Evolutionary conservation across 306 rosid genomes (phyloP), one percentile per base, ranked within the genome.

Genomic region (Lathyrus sativus): DNA sequence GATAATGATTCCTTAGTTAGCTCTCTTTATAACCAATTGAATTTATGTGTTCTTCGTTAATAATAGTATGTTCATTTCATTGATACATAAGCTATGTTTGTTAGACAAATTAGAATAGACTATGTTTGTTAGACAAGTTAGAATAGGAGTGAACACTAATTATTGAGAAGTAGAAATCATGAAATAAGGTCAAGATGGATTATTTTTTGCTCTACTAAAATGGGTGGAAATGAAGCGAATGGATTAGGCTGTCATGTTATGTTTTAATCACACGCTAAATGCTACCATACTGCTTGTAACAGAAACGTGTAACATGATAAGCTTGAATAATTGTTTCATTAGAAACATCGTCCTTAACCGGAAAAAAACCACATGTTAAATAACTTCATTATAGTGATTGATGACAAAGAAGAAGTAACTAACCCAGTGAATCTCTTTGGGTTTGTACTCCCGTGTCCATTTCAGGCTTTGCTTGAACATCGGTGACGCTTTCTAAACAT

Each of bases 381-480:
- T 9, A 74, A 22, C 9, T 62, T 57, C 33, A 73, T 58, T 41
- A 13, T 38, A 35, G 9, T 7, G 39, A 35, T 35, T 35, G 48
- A 51, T 45, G 13, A 55, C 5, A 19, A 45, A 39, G 4, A 26
- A 11, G 43, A 6, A 55, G 10, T 56, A 24, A 71, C 79, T 62
- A 24, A 93, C 99, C 97, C 97, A 93, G 45, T 83, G 73, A 39
- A 90, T 90, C 81, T 85, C 95, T 74, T 93, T 88, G 4, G 99
- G 97, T 77, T 88, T 93, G 83, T 82, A 76, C 46, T 78, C 84
- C 41, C 89, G 44, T 82, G 96, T 88, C 97, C 99, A 90, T 72
- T 90, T 86, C 19, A 93, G 82, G 77, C 90, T 80, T 19, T 76
- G 86, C 43, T 82, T 84, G 77, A 90, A 80, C 99, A 90, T 93